phyloP scores from a whole-genome alignment of 169 alveolate species.

The Eimeria necatrix region DNA sequence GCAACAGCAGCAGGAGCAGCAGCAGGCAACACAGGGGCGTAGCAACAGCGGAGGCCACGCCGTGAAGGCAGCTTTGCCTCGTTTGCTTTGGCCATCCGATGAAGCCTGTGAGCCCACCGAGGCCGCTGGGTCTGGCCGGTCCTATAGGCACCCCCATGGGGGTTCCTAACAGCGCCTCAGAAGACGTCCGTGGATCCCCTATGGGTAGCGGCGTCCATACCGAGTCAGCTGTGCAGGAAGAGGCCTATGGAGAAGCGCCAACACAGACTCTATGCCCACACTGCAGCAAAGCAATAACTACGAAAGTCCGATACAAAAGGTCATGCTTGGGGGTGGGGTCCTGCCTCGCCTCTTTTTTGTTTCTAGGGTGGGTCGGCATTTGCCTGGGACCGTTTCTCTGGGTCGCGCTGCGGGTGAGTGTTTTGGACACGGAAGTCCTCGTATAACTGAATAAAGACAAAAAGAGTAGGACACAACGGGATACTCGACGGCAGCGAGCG shows the following conservation, averaged over 20 bases:
- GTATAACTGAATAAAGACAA: too few species aligned
- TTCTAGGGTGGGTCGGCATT: constrained; percentile 57
- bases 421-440: too few species aligned
- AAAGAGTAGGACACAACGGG: not conserved
- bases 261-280: constrained; percentile 58
- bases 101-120: not conserved
- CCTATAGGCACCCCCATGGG: too few species aligned
- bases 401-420: constrained; percentile 21
- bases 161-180: too few species aligned
- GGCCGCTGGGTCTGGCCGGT: too few species aligned
- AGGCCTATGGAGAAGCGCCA: constrained; percentile 57
- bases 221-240: not conserved
- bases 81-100: not conserved
- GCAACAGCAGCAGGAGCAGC: constrained; percentile 29
- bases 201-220: too few species aligned
- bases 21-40: not conserved
- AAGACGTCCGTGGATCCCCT: too few species aligned
- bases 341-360: constrained; percentile 34
- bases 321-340: constrained; percentile 56
- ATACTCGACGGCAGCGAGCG: not conserved
- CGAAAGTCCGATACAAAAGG: constrained; percentile 34
- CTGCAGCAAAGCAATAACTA: constrained; percentile 68
- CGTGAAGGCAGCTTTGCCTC: not conserved
- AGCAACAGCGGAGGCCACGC: not conserved
- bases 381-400: constrained; percentile 55